Evolutionary conservation across 495 filamentous ascomycete species (phyloP).

Genomic region (Podospora pseudocomata): DNA sequence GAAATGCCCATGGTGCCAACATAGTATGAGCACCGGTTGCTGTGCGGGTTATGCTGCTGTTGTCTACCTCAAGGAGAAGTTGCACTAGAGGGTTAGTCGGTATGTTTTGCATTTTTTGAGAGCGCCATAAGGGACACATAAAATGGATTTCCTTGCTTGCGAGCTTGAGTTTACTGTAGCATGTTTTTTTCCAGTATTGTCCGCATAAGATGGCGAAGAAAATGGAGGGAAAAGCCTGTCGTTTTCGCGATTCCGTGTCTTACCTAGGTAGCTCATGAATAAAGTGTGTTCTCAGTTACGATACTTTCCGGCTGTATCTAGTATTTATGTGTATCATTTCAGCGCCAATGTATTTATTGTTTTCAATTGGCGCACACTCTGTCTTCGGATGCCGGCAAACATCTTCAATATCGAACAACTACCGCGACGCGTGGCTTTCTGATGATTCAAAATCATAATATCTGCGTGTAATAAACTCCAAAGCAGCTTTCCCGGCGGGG

Average conservation of each 20-base stretch:
- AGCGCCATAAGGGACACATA: not conserved
- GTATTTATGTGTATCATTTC: too few relatives aligned
- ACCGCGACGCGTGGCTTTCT: not conserved
- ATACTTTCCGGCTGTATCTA: not conserved
- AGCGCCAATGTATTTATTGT: not conserved
- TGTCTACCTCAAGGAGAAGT: slow-evolving; percentile 61
- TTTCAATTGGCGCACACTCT: not conserved
- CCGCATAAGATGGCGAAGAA: not conserved
- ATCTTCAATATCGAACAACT: not conserved
- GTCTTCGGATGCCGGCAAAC: not conserved
- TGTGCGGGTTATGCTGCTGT: slow-evolving; percentile 71
- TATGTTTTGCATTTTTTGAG: not conserved
- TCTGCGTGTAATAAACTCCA: not conserved
- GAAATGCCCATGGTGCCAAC: slow-evolving; percentile 74
- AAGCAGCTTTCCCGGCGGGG: not conserved
- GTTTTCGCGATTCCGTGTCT: not conserved
- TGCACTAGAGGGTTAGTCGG: slow-evolving; percentile 18
- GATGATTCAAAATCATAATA: not conserved
- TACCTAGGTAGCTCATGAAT: not conserved
- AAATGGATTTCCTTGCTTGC: not conserved
- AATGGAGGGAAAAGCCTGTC: slow-evolving; percentile 3
- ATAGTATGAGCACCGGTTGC: slow-evolving; percentile 68
- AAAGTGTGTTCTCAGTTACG: not conserved
- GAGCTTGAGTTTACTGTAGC: not conserved
- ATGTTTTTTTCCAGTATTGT: not conserved